A percentile compares a stretch with the other conserved stretches of the same genome.
Conservation (phyloP, 352 stramenopile species). For the Globisporangium barbulae region DNA sequence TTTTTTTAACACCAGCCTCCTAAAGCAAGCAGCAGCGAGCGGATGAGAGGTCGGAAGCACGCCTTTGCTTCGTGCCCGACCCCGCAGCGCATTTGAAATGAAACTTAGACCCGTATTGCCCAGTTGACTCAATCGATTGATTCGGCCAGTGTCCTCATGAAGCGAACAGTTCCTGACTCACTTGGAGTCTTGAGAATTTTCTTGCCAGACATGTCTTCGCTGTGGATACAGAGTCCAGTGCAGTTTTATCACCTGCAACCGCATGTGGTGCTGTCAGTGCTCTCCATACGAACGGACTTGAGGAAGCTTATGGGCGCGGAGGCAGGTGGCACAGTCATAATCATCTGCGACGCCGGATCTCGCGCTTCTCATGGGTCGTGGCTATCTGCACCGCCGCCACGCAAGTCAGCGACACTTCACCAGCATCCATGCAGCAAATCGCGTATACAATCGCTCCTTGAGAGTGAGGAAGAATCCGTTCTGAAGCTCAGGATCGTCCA, state of each 20-base stretch:
- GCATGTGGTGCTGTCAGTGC: background rate
- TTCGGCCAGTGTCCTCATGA: background rate
- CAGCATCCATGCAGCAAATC: background rate
- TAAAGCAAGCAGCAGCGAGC: background rate
- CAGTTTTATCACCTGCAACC: background rate
- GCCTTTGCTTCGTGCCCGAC: background rate
- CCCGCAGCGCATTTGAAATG: background rate
- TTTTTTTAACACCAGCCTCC: background rate
- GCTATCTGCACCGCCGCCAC: background rate
- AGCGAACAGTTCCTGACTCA: background rate
- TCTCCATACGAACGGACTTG: background rate
- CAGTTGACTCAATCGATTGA: background rate
- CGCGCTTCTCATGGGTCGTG: background rate
- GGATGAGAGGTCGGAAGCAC: background rate
- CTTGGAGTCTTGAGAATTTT: background rate
- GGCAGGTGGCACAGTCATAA: background rate
- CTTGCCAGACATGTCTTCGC: background rate
- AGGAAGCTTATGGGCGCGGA: no score
- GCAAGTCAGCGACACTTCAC: background rate
- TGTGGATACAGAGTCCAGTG: background rate
- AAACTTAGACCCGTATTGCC: background rate
- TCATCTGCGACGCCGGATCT: background rate
- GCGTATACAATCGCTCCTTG: background rate
- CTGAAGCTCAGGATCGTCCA: background rate
- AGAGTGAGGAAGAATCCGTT: no score